Conservation (phyloP, 2,329 filamentous ascomycete species). For the Cordyceps javanica region DNA sequence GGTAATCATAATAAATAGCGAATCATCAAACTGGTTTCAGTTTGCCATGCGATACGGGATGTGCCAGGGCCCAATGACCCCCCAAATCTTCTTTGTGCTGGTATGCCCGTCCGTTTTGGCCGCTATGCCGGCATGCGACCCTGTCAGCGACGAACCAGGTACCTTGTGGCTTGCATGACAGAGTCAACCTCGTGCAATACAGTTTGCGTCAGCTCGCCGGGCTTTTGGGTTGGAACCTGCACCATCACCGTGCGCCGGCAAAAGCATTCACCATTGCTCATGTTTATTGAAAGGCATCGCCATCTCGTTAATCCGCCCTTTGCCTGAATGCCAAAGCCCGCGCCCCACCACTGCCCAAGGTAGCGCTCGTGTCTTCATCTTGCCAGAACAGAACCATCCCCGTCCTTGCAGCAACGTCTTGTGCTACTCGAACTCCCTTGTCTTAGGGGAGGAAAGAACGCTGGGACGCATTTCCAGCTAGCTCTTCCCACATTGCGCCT, state of each 20-base stretch:
- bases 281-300: neutral
- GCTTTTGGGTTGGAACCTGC: neutral
- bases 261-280: neutral
- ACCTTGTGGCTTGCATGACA: neutral
- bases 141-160: neutral
- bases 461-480: neutral
- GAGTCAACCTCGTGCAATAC: neutral
- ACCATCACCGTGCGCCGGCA: neutral
- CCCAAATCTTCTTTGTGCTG: neutral
- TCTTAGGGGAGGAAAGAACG: neutral
- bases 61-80: neutral
- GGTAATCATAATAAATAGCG: neutral
- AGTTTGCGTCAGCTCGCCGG: neutral
- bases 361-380: conserved; percentile 6
- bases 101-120: neutral
- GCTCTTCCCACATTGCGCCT: neutral
- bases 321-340: neutral
- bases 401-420: neutral
- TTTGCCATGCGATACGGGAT: neutral
- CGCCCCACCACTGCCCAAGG: conserved; percentile 1
- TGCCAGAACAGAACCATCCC: neutral
- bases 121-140: neutral
- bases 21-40: neutral
- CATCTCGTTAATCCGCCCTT: conserved; percentile 1
- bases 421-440: neutral